phyloP scores from a whole-genome alignment of 2,329 filamentous ascomycete genomes.

The Trichoderma arundinaceum region DNA sequence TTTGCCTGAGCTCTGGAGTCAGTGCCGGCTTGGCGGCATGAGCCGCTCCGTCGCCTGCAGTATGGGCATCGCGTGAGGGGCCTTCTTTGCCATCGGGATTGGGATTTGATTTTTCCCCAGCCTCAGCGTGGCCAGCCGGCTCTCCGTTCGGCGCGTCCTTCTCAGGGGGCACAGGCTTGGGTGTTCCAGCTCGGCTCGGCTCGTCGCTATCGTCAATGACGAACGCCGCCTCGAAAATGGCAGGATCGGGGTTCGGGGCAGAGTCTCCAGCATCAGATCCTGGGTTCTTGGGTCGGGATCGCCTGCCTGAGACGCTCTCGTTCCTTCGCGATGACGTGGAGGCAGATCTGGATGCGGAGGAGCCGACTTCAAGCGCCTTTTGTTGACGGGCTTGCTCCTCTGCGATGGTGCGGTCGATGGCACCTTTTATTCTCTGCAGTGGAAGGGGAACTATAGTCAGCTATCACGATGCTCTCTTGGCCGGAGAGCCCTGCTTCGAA shows the following conservation, averaged over 20 bases:
- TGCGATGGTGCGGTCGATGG: conserved; percentile 84
- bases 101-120: conserved; percentile 38
- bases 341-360: conserved; percentile 49
- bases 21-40: conserved; percentile 55
- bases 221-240: conserved; percentile 86
- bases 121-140: conserved; percentile 30
- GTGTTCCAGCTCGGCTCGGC: conserved; percentile 65
- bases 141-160: conserved; percentile 41
- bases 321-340: conserved; percentile 49
- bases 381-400: conserved; percentile 90
- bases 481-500: not conserved
- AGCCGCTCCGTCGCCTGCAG: conserved; percentile 17
- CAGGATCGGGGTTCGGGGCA: conserved; percentile 72
- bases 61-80: conserved; percentile 32
- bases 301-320: conserved; percentile 44
- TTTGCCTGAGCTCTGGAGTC: conserved; percentile 74
- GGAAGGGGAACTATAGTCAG: conserved; percentile 15
- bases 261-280: conserved; percentile 48
- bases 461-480: not conserved
- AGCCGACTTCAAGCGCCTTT: conserved; percentile 53
- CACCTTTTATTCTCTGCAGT: conserved; percentile 76
- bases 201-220: conserved; percentile 83
- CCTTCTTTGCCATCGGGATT: conserved; percentile 36
- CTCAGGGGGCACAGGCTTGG: conserved; percentile 50
- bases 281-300: conserved; percentile 50